Base-by-base conservation (phyloP, 148 eudicot species). In the Camellia sinensis region DNA sequence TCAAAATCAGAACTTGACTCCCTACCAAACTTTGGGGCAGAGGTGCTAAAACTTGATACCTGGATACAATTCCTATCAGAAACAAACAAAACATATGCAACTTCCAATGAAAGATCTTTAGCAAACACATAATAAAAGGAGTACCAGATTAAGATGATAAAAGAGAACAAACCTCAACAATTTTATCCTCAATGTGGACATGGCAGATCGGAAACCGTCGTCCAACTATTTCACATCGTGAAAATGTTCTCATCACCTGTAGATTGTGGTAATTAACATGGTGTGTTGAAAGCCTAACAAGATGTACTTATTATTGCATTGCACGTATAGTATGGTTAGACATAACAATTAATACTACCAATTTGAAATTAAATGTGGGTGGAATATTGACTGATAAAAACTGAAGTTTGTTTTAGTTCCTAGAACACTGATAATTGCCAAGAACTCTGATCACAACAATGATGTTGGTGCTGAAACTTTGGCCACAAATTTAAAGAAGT, bases 1-100 rank as follows among this genome's bases (percentile, higher is more conserved):
- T 82, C 85, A 21, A 56, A 78, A 82, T 81, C 64, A 75, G 61
- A 72, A 76, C 71, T 75, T 63, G 76, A 57, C 66, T 78, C 80
- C 85, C 80, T 81, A 6, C 74, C 78, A 77, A 37, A 81, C 69
- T 75, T 86, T 74, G 78, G 61, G 11, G 82, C 90, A 73, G 78
- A 74, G 45, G 97, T 90, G 83, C 89, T 85, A 85, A 95, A 90
- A 86, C 98, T 95, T 63, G 98, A 90, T n/a, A 95, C 98, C 98
- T 95, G 48, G 71, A 77, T 46, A 15, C 29, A 14, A 22, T 21
- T 67, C 59, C 45, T 59, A 67, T 70, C 57, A 53, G 37, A 67
- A 48, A 48, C 11, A 50, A 71, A 73, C 62, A 68, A 79, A 41
- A 11, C 19, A 69, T 46, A 45, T 67, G 3, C 52, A 67, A 50